Percentiles rank a stretch among this genome's conserved stretches.
phyloP scores from a whole-genome alignment of 208 protist genomes.

The Naegleria gruberi region DNA sequence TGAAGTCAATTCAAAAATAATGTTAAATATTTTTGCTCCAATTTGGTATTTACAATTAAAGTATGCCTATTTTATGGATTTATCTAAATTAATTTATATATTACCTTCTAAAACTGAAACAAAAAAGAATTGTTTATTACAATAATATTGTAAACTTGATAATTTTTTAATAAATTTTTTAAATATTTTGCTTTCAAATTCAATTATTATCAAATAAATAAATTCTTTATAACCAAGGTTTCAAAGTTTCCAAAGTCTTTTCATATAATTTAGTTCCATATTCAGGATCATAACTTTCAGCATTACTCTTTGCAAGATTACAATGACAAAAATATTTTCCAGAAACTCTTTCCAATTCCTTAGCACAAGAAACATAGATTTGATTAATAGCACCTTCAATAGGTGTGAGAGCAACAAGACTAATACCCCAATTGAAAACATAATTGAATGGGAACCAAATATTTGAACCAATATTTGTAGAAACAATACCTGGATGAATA shows the following conservation, averaged over 20 bases:
- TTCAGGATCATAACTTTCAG: not conserved
- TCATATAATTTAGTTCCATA: not conserved
- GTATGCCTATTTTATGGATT: too few species aligned
- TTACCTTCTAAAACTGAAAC: too few species aligned
- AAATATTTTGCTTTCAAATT: too few species aligned
- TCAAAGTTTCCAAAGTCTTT: not conserved
- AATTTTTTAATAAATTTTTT: too few species aligned
- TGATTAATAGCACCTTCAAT: not conserved
- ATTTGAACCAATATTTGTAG: not conserved
- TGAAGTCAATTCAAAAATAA: too few species aligned
- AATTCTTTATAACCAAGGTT: not conserved
- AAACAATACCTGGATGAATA: constrained; percentile 4
- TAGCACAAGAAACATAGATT: not conserved
- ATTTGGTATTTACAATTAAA: too few species aligned
- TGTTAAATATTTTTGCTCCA: too few species aligned
- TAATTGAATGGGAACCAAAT: not conserved
- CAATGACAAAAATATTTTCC: constrained; percentile 10
- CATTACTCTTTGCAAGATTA: too few species aligned
- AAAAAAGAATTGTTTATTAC: too few species aligned
- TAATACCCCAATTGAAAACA: not conserved
- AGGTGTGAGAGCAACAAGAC: not conserved
- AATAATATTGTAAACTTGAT: too few species aligned
- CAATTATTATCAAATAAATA: too few species aligned
- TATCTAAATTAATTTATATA: too few species aligned
- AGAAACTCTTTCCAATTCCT: not conserved